Evolutionary conservation across 1,139 yeast genomes (phyloP), one percentile per base, ranked within the genome.

Genomic region (Suhomyces atakaporum): DNA sequence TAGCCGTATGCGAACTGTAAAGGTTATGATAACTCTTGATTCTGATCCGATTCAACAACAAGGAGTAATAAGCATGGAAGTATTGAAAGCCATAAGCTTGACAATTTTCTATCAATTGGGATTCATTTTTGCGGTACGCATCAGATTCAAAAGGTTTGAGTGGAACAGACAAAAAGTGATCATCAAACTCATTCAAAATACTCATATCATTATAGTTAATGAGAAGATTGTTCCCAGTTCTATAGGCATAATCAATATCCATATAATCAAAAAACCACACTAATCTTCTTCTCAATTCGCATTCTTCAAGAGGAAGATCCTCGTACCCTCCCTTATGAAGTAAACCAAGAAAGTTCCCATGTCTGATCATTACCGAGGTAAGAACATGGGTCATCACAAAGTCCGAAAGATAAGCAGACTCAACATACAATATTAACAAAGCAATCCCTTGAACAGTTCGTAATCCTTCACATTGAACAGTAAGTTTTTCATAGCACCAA

Each of bases 401-500:
- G 27, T 55, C 58, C 10, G 59, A 47, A 7, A 54, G 37, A 44
- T 51, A 58, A n/a, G 45, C 45, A 3, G 53, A 47, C 25, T 60
- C 63, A 18, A 60, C 42, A 29, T 49, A 58, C 9, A 53, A 24
- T 7, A 51, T 43, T 27, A 60, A 39, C 22, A 60, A 45, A 1
- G 59, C 42, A 7, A 60, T 43, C 1, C 57, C 65, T 39, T 58
- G 63, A 5, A 60, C 37, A 1, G 62, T 40, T 15, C 31, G 41
- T 1, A 53, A 25, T 6, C 63, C 59, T 28, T 58, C 63, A 23
- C 51, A 43, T 16, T 44, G 29, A 6, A 49, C 35, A 5, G 53
- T 40, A 0, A 59, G 45, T 7, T 51, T 45, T 22, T 54, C 54
- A 40, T 56, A 61, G 33, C 50, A 51, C 27, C 39, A 45, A 18